phyloP scores from a whole-genome alignment of 805 yeast species.

The Scheffersomyces coipomensis region DNA sequence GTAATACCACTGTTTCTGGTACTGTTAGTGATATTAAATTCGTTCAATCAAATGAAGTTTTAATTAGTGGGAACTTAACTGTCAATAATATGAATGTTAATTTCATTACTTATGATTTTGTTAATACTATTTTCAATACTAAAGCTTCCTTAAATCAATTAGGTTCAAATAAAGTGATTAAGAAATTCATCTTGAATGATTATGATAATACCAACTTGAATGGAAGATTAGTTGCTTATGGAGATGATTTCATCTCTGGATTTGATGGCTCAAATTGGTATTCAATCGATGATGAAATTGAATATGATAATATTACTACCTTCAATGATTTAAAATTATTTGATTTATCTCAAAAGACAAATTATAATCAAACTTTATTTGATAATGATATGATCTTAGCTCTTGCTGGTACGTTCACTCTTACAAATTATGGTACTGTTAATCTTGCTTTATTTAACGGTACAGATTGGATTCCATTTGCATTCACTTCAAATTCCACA shows the following conservation, averaged over 20 bases:
- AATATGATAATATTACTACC: conserved; percentile 23
- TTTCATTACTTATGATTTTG: conserved; percentile 58
- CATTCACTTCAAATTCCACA: conserved; percentile 35
- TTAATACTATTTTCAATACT: conserved; percentile 24
- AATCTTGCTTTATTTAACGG: conserved; percentile 70
- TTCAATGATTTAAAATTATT: conserved; percentile 49
- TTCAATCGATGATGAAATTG: conserved; percentile 33
- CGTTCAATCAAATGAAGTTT: conserved; percentile 30
- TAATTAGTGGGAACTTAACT: conserved; percentile 53
- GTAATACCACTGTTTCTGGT: conserved; percentile 43
- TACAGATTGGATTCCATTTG: conserved; percentile 61
- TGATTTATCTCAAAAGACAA: conserved; percentile 26
- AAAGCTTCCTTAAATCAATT: conserved; percentile 18
- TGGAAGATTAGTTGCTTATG: conserved; percentile 39
- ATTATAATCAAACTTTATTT: conserved; percentile 36
- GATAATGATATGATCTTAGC: conserved; percentile 46
- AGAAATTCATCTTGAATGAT: conserved; percentile 48
- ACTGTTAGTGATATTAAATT: conserved; percentile 53
- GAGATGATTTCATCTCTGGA: conserved; percentile 33
- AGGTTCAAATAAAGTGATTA: conserved; percentile 21
- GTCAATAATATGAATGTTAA: conserved; percentile 31
- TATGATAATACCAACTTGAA: conserved; percentile 28
- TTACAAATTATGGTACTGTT: conserved; percentile 52
- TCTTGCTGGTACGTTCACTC: conserved; percentile 55
- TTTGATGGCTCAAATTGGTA: conserved; percentile 52